Evolutionary conservation across 2,329 filamentous ascomycete genomes (phyloP).

Genomic region (Alternaria sp.): DNA sequence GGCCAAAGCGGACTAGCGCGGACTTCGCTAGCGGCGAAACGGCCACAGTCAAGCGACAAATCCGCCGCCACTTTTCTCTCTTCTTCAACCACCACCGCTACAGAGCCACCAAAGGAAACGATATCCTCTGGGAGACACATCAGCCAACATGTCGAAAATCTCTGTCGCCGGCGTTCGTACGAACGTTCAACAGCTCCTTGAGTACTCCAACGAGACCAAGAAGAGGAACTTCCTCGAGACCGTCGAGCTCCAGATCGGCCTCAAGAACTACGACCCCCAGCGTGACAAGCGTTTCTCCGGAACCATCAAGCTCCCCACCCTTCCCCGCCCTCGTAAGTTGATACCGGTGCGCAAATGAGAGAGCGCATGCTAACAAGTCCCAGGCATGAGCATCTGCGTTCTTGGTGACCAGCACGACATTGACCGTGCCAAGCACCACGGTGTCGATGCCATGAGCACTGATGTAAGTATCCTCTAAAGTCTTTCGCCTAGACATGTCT

Average conservation of each 20-base stretch:
- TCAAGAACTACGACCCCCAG: conserved; percentile 74
- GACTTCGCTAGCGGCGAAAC: conserved; percentile 16
- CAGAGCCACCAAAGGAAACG: conserved; percentile 49
- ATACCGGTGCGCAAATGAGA: background rate
- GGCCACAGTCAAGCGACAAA: conserved; percentile 22
- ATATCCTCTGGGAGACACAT: conserved; percentile 58
- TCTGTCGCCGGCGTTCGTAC: conserved; percentile 92
- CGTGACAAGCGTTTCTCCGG: conserved; percentile 99
- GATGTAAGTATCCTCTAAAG: conserved; percentile 56
- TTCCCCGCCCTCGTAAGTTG: conserved; percentile 71
- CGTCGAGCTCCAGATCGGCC: conserved; percentile 70
- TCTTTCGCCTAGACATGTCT: background rate
- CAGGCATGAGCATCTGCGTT: conserved; percentile 63
- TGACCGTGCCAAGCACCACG: conserved; percentile 99
- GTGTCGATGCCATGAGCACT: conserved; percentile 96
- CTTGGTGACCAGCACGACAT: conserved; percentile 97
- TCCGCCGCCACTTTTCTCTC: conserved; percentile 17
- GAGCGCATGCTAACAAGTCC: conserved; percentile 11
- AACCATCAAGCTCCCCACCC: conserved; percentile 91
- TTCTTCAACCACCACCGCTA: conserved; percentile 40
- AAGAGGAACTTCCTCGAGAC: conserved; percentile 98
- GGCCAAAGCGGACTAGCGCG: conserved; percentile 18
- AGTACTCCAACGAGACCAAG: conserved; percentile 95
- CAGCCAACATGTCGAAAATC: conserved; percentile 77
- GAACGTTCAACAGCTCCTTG: conserved; percentile 91